A percentile compares a stretch with the other conserved stretches of the same genome.
phyloP scores from a whole-genome alignment of 225 moss, liverwort and hornwort species.

The Pseudisothecium myosuroides region DNA sequence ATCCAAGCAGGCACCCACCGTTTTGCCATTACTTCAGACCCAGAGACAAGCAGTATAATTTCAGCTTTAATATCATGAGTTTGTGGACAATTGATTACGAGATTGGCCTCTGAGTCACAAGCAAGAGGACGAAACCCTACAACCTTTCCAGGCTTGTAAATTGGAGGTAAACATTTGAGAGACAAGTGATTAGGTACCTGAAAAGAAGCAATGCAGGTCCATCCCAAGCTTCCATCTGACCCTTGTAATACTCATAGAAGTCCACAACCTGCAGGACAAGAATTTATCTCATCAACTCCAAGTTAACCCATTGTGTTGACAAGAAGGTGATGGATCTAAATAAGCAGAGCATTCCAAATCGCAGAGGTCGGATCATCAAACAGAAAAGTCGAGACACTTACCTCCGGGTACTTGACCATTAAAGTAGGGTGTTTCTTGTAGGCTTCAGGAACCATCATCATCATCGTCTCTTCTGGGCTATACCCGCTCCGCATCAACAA shows the following conservation, averaged over 20 bases:
- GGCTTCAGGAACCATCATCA: constrained; percentile 98
- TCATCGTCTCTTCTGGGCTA: constrained; percentile 83
- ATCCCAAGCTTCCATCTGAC: constrained; percentile 99
- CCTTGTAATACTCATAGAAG: constrained; percentile 94
- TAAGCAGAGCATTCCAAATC: background rate
- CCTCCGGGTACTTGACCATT: constrained; percentile 86
- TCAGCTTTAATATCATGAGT: background rate
- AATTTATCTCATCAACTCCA: background rate
- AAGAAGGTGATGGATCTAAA: background rate
- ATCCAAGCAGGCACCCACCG: constrained; percentile 94
- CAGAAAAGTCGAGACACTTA: background rate
- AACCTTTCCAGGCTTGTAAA: background rate
- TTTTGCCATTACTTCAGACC: constrained; percentile 66
- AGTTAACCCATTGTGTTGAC: background rate
- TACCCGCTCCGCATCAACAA: constrained; percentile 91
- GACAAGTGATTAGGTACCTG: constrained; percentile 23
- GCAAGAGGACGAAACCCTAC: background rate
- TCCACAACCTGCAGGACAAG: constrained; percentile 40
- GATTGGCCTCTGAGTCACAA: background rate
- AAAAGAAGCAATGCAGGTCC: constrained; percentile 93
- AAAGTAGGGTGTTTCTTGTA: constrained; percentile 93
- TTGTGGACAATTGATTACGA: background rate
- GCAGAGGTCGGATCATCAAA: background rate
- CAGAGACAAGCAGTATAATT: background rate
- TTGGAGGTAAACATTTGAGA: background rate